These are phyloP conservation scores for Daedaleopsis nitida DNA, from an alignment of 768 basidiomycete species.

Conservation along the genomic window DNA sequence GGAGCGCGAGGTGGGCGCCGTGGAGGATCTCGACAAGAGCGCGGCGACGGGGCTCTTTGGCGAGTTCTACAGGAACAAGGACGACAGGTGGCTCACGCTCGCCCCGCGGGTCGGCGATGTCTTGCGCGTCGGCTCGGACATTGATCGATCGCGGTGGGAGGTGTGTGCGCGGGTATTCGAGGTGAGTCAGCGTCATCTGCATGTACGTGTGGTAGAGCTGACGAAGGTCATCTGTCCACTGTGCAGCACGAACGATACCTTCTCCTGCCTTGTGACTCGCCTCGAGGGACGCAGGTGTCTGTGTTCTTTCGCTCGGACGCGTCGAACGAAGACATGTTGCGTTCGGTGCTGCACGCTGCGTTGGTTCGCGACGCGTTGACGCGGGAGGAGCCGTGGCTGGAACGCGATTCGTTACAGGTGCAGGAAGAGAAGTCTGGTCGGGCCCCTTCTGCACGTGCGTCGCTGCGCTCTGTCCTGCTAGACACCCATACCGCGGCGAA, in stretches of 20 bases:
- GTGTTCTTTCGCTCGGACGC: constrained; percentile 29
- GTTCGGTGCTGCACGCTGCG: constrained; percentile 29
- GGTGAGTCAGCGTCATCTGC: constrained; percentile 16
- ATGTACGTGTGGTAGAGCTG: background rate
- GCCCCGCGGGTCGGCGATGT: constrained; percentile 27
- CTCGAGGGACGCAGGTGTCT: constrained; percentile 9
- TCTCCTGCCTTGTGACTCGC: constrained; percentile 21
- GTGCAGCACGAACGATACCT: constrained; percentile 27
- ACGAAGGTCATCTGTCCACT: background rate
- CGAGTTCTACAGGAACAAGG: constrained; percentile 29
- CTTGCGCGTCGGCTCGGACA: constrained; percentile 13
- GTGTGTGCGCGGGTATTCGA: constrained; percentile 24
- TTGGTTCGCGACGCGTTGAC: constrained; percentile 7
- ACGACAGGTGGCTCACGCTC: constrained; percentile 22
- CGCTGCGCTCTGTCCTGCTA: constrained; percentile 12
- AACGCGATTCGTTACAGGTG: background rate
- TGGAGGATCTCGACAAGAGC: constrained; percentile 20
- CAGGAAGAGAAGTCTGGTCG: background rate
- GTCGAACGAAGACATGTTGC: constrained; percentile 27
- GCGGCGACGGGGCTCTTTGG: constrained; percentile 26
- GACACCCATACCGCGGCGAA: constrained; percentile 17
- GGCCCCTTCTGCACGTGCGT: background rate
- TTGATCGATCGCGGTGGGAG: constrained; percentile 23
- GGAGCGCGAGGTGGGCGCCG: constrained; percentile 11
- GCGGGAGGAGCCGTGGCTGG: background rate